Evolutionary conservation across 495 filamentous ascomycete genomes (phyloP), one percentile per base, ranked within the genome.

Genomic region (Talaromyces adpressus): DNA sequence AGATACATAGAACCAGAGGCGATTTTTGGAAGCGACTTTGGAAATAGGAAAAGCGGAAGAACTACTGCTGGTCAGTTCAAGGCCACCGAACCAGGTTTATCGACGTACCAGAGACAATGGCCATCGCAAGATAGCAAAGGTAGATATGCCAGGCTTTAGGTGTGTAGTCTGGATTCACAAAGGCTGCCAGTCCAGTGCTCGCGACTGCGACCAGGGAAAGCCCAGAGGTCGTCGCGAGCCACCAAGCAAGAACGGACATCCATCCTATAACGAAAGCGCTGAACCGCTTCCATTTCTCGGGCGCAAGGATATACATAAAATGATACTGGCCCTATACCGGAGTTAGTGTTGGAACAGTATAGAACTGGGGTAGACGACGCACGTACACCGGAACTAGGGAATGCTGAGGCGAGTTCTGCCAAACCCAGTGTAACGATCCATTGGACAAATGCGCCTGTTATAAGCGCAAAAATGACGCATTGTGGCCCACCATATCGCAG

Each of bases 341-440:
- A 57, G 54, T 47, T 47, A 47, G n/a, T 47, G 11, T 47, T 12
- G 54, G 54, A 16, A 30, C 54, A 25, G 54, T 11, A 47, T 47
- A 57, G 11, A 25, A 22, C 54, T 4, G 29, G 30, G 30, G 32
- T 12, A 60, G 6, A 32, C 39, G 2, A 25, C 25, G 3, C 6
- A 45, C 57, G 4, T 41, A 60, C 57, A 39, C 78, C 79, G 2
- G 73, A 72, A 0, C 77, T 77, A 0, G 79, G 79, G 66, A 73
- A 81, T 23, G 77, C 77, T 1, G 78, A 77, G 2, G 75, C 72
- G n/a, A 82, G 70, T 65, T 82, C 80, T 11, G 77, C 77, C n/a
- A 82, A 70, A 11, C 75, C 76, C 2, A 73, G 71, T 9, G 78
- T 75, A 52, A 79, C 69, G 9, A 63, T 63, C 30, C 66, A 69